Percentiles rank a stretch among this genome's conserved stretches.
phyloP scores from a whole-genome alignment of 2,329 filamentous ascomycete genomes.

The Ophiostoma tasmaniense region DNA sequence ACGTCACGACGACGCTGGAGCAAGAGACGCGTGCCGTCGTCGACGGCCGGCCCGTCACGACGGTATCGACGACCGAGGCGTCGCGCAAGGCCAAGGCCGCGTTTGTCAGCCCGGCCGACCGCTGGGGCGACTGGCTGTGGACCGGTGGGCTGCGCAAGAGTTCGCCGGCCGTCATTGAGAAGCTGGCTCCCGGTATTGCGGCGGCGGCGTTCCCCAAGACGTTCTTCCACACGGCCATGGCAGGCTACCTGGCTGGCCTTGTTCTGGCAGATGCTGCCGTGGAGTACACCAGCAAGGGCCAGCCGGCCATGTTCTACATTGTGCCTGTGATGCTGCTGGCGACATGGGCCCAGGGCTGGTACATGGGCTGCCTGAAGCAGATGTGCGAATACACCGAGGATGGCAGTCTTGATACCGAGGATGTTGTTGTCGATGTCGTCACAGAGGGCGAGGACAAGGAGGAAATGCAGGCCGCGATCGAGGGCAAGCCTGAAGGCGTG shows the following conservation, averaged over 20 bases:
- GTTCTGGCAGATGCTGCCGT: slow-evolving; percentile 67
- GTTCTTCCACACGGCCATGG: slow-evolving; percentile 72
- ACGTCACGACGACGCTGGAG: slow-evolving; percentile 32
- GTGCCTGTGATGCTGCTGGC: slow-evolving; percentile 74
- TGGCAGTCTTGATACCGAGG: slow-evolving; percentile 45
- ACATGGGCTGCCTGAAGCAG: slow-evolving; percentile 58
- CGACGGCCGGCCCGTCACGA: slow-evolving; percentile 29
- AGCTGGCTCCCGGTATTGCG: slow-evolving; percentile 27
- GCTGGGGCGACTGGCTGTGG: slow-evolving; percentile 84
- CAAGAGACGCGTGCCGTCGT: slow-evolving; percentile 26
- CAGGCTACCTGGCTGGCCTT: slow-evolving; percentile 74
- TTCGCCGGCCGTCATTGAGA: slow-evolving; percentile 20
- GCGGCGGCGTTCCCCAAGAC: slow-evolving; percentile 62
- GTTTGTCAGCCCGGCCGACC: slow-evolving; percentile 54
- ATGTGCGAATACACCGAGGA: slow-evolving; percentile 83
- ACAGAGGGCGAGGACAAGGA: slow-evolving; percentile 26
- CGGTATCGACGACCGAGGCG: slow-evolving; percentile 28
- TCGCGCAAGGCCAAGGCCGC: slow-evolving; percentile 41
- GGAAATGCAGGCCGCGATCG: slow-evolving; percentile 21
- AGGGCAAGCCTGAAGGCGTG: not conserved
- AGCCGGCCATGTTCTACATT: slow-evolving; percentile 85
- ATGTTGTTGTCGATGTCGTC: slow-evolving; percentile 49
- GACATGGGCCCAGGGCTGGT: slow-evolving; percentile 64
- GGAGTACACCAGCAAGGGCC: slow-evolving; percentile 68
- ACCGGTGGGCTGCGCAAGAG: slow-evolving; percentile 30